phyloP scores from a whole-genome alignment of 2,329 filamentous ascomycete species.

The Alternaria conjuncta region DNA sequence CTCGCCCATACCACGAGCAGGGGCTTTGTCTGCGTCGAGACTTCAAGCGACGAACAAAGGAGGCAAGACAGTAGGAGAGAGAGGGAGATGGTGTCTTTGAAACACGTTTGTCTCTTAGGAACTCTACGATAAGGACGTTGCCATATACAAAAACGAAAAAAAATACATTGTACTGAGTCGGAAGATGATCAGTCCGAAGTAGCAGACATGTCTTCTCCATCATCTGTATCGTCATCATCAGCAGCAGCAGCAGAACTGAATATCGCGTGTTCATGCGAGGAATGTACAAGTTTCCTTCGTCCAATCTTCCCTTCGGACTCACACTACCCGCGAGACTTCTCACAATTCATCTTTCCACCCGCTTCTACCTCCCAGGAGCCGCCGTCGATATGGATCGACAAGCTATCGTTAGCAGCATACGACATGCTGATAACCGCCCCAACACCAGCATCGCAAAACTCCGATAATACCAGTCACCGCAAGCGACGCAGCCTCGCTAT shows the following conservation, averaged over 20 bases:
- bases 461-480: background rate
- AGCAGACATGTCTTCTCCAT: background rate
- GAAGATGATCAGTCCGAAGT: background rate
- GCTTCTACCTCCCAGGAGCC: background rate
- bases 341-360: background rate
- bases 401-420: slow-evolving; percentile 1
- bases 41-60: background rate
- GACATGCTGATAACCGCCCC: background rate
- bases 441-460: background rate
- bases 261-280: slow-evolving; percentile 20
- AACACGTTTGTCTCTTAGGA: background rate
- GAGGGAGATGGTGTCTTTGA: background rate
- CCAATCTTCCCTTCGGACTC: background rate
- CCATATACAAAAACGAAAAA: background rate
- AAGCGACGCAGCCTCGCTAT: background rate
- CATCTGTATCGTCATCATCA: background rate
- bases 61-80: background rate
- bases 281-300: slow-evolving; percentile 20
- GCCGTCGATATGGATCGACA: background rate
- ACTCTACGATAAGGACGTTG: background rate
- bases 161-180: background rate
- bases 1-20: background rate
- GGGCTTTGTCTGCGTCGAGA: background rate
- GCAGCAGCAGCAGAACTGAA: slow-evolving; percentile 1
- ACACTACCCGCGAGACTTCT: background rate